Conservation (phyloP, 1,284 basidiomycete species). For the Ceratobasidium sp. region DNA sequence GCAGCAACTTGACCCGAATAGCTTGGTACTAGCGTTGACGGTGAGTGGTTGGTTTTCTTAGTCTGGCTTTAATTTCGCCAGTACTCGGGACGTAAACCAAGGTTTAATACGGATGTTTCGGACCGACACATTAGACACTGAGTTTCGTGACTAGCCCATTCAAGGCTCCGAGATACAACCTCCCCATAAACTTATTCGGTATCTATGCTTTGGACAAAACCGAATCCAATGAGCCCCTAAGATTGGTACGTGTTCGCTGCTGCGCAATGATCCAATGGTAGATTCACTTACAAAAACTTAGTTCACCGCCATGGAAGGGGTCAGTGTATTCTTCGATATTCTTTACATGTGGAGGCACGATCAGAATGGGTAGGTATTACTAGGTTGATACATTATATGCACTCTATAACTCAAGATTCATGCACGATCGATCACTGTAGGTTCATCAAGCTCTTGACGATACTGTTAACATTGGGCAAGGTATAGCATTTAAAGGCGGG, state of each 20-base stretch:
- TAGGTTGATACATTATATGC: neutral
- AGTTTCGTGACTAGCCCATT: slow-evolving; percentile 68
- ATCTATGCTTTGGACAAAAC: slow-evolving; percentile 68
- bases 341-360: slow-evolving; percentile 62
- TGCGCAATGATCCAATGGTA: neutral
- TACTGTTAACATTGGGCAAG: slow-evolving; percentile 29
- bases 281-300: slow-evolving; percentile 47
- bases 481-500: neutral
- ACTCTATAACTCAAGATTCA: slow-evolving; percentile 14
- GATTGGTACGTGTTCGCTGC: slow-evolving; percentile 56
- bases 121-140: slow-evolving; percentile 52
- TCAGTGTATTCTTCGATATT: slow-evolving; percentile 68
- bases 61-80: neutral
- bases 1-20: slow-evolving; percentile 33
- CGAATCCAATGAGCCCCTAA: slow-evolving; percentile 67
- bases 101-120: neutral
- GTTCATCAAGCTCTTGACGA: slow-evolving; percentile 56
- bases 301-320: slow-evolving; percentile 69
- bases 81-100: no score
- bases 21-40: slow-evolving; percentile 26
- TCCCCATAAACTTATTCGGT: slow-evolving; percentile 76
- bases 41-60: slow-evolving; percentile 6
- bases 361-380: slow-evolving; percentile 50
- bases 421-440: slow-evolving; percentile 46
- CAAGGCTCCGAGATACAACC: slow-evolving; percentile 67